phyloP scores from a whole-genome alignment of 2,329 filamentous ascomycete genomes.

The Penicillium sp. region DNA sequence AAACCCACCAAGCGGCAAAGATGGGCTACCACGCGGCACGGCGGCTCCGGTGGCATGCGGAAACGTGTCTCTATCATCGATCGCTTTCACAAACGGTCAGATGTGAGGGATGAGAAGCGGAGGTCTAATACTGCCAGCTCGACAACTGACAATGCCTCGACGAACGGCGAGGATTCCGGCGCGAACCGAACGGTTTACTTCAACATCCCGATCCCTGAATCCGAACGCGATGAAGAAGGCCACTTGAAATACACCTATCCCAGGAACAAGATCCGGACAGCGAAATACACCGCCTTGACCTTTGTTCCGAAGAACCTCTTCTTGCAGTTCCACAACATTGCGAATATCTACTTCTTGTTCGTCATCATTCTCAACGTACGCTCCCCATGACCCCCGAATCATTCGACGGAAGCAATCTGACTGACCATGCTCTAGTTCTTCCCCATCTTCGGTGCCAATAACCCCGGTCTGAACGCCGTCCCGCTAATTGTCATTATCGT shows the following conservation, averaged over 20 bases:
- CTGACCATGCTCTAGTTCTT: slow-evolving; percentile 64
- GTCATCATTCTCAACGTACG: slow-evolving; percentile 90
- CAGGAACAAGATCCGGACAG: slow-evolving; percentile 94
- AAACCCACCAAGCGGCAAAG: slow-evolving; percentile 71
- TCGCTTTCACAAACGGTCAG: slow-evolving; percentile 61
- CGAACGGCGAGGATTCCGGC: slow-evolving; percentile 36
- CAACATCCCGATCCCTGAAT: slow-evolving; percentile 72
- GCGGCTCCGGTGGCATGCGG: slow-evolving; percentile 65
- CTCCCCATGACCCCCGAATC: slow-evolving; percentile 20
- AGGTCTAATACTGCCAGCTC: slow-evolving; percentile 43
- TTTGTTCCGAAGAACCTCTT: slow-evolving; percentile 96
- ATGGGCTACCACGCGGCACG: slow-evolving; percentile 93
- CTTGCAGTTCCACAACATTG: slow-evolving; percentile 97
- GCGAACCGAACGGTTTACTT: slow-evolving; percentile 59
- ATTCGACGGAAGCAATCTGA: not conserved
- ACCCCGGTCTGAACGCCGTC: slow-evolving; percentile 83
- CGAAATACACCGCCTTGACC: slow-evolving; percentile 92
- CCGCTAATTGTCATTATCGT: slow-evolving; percentile 88
- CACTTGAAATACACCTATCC: slow-evolving; percentile 65
- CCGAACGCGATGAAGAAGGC: slow-evolving; percentile 75
- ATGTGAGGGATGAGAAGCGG: slow-evolving; percentile 65
- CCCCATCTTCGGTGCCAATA: slow-evolving; percentile 86
- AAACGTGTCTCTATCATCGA: slow-evolving; percentile 82
- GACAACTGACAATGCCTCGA: slow-evolving; percentile 28
- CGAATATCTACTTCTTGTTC: slow-evolving; percentile 97